A percentile compares a stretch with the other conserved stretches of the same genome.
Evolutionary conservation across 768 basidiomycete genomes (phyloP).

Genomic region (Albatrellus ellisii): DNA sequence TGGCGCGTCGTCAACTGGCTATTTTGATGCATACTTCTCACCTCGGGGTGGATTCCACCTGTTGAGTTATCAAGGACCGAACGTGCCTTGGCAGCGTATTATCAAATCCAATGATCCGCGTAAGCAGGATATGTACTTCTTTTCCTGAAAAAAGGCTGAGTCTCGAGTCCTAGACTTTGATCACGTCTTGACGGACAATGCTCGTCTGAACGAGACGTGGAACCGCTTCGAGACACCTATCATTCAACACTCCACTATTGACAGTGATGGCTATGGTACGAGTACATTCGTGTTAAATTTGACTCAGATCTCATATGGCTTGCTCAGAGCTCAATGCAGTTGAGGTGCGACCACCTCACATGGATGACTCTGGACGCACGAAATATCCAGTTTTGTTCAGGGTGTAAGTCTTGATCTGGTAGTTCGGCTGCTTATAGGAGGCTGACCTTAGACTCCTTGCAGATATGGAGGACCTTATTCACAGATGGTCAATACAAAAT

Average conservation of each 20-base stretch:
- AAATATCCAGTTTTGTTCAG: slow-evolving; percentile 92
- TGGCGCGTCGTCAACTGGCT: slow-evolving; percentile 36
- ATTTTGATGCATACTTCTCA: slow-evolving; percentile 64
- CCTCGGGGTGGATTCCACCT: slow-evolving; percentile 79
- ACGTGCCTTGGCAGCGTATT: slow-evolving; percentile 79
- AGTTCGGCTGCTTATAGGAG: background rate
- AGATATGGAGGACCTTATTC: slow-evolving; percentile 88
- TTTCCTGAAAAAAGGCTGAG: background rate
- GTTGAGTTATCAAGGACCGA: slow-evolving; percentile 67
- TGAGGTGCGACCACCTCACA: slow-evolving; percentile 81
- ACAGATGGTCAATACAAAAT: slow-evolving; percentile 62
- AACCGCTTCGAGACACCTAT: slow-evolving; percentile 60
- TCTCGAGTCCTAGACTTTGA: slow-evolving; percentile 35
- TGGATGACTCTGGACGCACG: slow-evolving; percentile 91
- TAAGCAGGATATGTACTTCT: slow-evolving; percentile 22
- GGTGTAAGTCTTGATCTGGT: slow-evolving; percentile 33
- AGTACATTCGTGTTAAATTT: background rate
- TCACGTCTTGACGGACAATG: slow-evolving; percentile 61
- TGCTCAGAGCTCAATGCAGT: slow-evolving; percentile 71
- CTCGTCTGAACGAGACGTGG: slow-evolving; percentile 47
- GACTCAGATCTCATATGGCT: slow-evolving; percentile 6
- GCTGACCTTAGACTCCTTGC: slow-evolving; percentile 7
- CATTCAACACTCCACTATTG: slow-evolving; percentile 55
- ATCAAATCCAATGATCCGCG: slow-evolving; percentile 37
- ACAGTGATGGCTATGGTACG: slow-evolving; percentile 66